phyloP scores from a whole-genome alignment of 2,329 filamentous ascomycete species.

The Didymella sp. region DNA sequence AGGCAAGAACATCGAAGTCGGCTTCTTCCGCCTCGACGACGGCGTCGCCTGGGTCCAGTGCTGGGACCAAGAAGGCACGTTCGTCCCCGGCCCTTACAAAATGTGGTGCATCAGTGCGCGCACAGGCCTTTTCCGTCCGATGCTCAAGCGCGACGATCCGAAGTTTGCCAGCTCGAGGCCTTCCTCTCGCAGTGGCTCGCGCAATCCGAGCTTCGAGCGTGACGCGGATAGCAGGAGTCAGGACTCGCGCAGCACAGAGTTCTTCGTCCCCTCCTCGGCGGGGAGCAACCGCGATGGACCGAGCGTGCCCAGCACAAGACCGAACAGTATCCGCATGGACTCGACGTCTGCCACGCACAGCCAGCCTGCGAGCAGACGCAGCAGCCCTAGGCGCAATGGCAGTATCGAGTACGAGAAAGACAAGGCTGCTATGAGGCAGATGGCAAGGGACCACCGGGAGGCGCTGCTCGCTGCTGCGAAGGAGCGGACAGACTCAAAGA shows the following conservation, averaged over 20 bases:
- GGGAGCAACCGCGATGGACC: slow-evolving; percentile 36
- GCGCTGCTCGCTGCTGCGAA: slow-evolving; percentile 25
- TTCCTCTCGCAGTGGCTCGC: slow-evolving; percentile 28
- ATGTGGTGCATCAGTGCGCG: slow-evolving; percentile 57
- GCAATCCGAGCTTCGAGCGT: slow-evolving; percentile 33
- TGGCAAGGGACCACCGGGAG: slow-evolving; percentile 41
- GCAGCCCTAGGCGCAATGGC: slow-evolving; percentile 39
- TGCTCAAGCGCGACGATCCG: slow-evolving; percentile 50
- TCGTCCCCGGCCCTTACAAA: slow-evolving; percentile 59
- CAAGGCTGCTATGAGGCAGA: slow-evolving; percentile 33
- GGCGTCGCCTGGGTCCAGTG: slow-evolving; percentile 58
- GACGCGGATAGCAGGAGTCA: slow-evolving; percentile 32
- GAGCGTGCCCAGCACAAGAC: slow-evolving; percentile 37
- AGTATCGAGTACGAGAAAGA: slow-evolving; percentile 42
- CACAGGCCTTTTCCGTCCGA: slow-evolving; percentile 49
- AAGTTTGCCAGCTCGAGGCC: slow-evolving; percentile 38
- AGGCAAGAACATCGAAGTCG: slow-evolving; percentile 49
- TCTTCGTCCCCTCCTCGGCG: slow-evolving; percentile 26
- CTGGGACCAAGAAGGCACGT: slow-evolving; percentile 58
- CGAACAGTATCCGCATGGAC: slow-evolving; percentile 37
- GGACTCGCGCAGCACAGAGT: slow-evolving; percentile 42
- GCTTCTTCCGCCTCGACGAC: slow-evolving; percentile 60
- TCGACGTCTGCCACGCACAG: slow-evolving; percentile 31
- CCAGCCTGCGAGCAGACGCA: slow-evolving; percentile 35
- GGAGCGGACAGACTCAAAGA: slow-evolving; percentile 16